Evolutionary conservation across 768 basidiomycete genomes (phyloP), one percentile per base, ranked within the genome.

Genomic region (Sporobolomyces pararoseus): DNA sequence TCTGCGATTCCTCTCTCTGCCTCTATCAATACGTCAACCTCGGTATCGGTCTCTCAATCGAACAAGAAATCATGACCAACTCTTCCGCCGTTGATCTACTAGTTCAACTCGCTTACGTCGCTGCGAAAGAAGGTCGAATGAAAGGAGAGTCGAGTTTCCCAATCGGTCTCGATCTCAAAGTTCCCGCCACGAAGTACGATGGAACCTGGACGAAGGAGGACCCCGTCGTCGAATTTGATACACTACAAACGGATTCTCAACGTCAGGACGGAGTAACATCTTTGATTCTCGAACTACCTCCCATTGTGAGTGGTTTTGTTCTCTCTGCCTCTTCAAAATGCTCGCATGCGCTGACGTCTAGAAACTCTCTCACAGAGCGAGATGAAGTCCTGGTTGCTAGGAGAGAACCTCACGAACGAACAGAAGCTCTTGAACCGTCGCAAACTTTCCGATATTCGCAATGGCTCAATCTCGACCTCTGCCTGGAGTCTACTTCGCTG

Each of bases 51-150:
- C 84, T 86, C 7, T 87, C 87, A 13, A 82, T 89, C 25, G 87
- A 89, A 87, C 88, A 88, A 72, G 88, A 89, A 77, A 87, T 89
- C 63, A 80, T 84, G 25, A 83, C 84, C 65, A 88, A 88, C 70
- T 82, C 86, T 0, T 79, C 81, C 51, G 84, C 84, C 0, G 87
- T 89, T 35, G 88, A 89, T 71, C 82, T 89, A 13, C 83, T 89
- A 7, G 83, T 88, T 25, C 87, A 86, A 25, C 80, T 89, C 10
- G 81, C 86, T 0, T 87, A 86, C 73, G 77, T 81, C 25, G 82
- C 86, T 1, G 86, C 86, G 0, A 78, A 79, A 12, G 86, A 87
- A 69, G 79, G 80, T 4, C 81, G 87, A 58, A 83, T 85, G 16
- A 85, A 86, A 21, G 86, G 85, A 16, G 80, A 87, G 10, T 86